Percentiles rank a stretch among this genome's conserved stretches.
phyloP scores from a whole-genome alignment of 129 eudicot species.

The Apium graveolens region DNA sequence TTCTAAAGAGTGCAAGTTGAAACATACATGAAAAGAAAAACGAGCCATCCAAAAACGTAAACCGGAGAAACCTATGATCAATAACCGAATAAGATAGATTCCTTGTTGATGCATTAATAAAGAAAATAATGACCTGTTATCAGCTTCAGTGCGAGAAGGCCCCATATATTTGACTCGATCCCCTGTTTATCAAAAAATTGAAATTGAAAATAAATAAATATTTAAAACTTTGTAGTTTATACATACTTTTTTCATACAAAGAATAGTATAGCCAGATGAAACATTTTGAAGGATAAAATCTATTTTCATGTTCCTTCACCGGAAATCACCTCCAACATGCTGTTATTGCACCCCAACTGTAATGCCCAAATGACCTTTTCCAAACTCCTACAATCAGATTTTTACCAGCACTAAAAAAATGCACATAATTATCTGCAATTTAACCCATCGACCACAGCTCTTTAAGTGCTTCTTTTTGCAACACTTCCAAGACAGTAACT shows the following conservation, averaged over 20 bases:
- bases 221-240: background rate
- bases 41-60: background rate
- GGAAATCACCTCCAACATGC: background rate
- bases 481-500: background rate
- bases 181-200: conserved; percentile 37
- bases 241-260: background rate
- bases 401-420: background rate
- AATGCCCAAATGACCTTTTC: background rate
- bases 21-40: background rate
- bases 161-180: conserved; percentile 90
- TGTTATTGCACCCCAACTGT: background rate
- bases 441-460: background rate
- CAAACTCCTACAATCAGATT: background rate
- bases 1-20: background rate
- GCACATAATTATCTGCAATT: background rate
- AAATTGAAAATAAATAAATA: conserved; percentile 9
- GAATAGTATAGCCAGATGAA: background rate
- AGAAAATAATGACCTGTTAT: conserved; percentile 51
- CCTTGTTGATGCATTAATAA: background rate
- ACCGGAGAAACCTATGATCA: background rate
- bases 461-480: background rate
- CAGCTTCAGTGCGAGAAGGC: conserved; percentile 43
- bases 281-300: background rate
- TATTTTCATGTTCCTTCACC: background rate
- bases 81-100: background rate